Percentiles rank a stretch among this genome's conserved stretches.
Conservation (phyloP, 2,329 filamentous ascomycete species). For the Ophiocordyceps camponoti-floridani region DNA sequence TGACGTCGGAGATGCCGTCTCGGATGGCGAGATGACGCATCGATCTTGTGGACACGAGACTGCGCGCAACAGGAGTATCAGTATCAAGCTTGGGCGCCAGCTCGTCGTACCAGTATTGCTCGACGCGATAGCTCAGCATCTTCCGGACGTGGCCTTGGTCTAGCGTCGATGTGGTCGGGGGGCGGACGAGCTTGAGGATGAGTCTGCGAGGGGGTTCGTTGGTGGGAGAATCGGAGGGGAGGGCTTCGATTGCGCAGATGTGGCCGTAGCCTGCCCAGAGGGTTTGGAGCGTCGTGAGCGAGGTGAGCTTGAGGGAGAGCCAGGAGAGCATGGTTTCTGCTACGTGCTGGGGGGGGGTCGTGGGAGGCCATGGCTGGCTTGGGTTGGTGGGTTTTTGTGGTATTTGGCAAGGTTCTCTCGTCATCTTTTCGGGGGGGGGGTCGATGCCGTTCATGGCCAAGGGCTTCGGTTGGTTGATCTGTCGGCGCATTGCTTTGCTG, state of each 20-base stretch:
- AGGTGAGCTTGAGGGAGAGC: slow-evolving; percentile 20
- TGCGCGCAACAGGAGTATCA: slow-evolving; percentile 28
- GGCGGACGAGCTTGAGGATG: slow-evolving; percentile 42
- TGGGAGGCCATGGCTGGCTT: not conserved
- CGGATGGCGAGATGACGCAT: slow-evolving; percentile 7
- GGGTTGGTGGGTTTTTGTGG: not conserved
- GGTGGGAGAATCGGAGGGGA: slow-evolving; percentile 5
- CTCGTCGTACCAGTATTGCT: slow-evolving; percentile 45
- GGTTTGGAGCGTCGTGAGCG: slow-evolving; percentile 19
- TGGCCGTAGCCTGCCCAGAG: slow-evolving; percentile 35
- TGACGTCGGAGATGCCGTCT: not conserved
- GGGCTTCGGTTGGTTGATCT: no score
- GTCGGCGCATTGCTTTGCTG: no score
- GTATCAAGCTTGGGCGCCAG: slow-evolving; percentile 30
- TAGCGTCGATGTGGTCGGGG: slow-evolving; percentile 17
- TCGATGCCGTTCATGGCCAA: no score
- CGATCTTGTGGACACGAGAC: slow-evolving; percentile 23
- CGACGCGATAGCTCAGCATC: slow-evolving; percentile 47
- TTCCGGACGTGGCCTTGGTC: slow-evolving; percentile 49
- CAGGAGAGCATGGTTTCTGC: slow-evolving; percentile 21
- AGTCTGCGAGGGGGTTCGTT: slow-evolving; percentile 15
- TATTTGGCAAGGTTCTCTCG: no score
- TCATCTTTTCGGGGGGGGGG: no score
- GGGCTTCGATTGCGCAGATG: slow-evolving; percentile 35
- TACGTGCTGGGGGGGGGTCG: slow-evolving; percentile 8